Conservation (phyloP, 2,329 filamentous ascomycete species). For the Exophiala dermatitidis region DNA sequence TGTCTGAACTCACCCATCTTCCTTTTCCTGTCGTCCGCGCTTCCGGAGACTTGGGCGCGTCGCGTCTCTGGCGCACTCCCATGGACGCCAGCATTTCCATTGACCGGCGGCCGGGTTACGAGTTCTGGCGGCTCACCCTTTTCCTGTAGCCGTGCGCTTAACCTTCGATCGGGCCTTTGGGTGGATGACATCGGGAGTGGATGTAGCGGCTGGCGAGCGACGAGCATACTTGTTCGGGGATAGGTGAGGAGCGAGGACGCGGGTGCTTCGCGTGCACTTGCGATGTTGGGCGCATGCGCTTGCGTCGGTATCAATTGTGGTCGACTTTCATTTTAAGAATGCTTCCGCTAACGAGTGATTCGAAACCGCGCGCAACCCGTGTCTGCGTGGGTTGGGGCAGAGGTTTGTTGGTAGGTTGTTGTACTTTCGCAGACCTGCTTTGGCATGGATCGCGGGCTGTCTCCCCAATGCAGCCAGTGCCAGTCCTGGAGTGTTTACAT, state of each 20-base stretch:
- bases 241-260: conserved; percentile 7
- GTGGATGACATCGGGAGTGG: conserved; percentile 29
- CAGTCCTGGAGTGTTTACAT: conserved; percentile 1
- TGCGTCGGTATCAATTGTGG: conserved; percentile 1
- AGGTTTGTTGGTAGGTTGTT: neutral
- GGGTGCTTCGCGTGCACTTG: conserved; percentile 11
- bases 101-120: conserved; percentile 14
- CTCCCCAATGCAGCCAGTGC: neutral
- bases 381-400: neutral
- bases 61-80: conserved; percentile 15
- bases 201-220: conserved; percentile 30
- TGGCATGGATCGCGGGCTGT: neutral
- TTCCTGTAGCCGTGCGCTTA: conserved; percentile 34
- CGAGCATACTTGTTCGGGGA: conserved; percentile 29
- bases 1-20: conserved; percentile 37
- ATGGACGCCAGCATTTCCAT: conserved; percentile 14
- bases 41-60: conserved; percentile 24
- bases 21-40: conserved; percentile 33
- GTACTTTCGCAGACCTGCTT: neutral
- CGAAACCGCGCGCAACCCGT: neutral
- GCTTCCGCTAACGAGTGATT: conserved; percentile 8
- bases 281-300: conserved; percentile 11
- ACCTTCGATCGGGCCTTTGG: conserved; percentile 26
- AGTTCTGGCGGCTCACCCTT: conserved; percentile 29
- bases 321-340: conserved; percentile 12